phyloP scores from a whole-genome alignment of 768 basidiomycete genomes.

The Dictyophora rubrovolvata region DNA sequence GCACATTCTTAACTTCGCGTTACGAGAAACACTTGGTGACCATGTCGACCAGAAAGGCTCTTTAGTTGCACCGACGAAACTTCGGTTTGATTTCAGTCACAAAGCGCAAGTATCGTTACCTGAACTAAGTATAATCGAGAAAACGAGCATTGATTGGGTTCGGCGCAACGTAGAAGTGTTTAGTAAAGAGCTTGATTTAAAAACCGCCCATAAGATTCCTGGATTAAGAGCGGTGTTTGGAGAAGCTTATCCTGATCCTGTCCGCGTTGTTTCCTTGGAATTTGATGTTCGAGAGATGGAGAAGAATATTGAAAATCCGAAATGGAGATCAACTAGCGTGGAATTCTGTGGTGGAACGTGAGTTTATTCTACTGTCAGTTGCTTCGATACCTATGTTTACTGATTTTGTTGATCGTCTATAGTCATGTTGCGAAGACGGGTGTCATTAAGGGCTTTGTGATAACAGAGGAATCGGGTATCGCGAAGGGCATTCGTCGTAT shows the following conservation, averaged over 20 bases:
- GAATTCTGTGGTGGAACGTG: constrained; percentile 99
- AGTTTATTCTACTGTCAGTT: constrained; percentile 23
- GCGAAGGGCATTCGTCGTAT: constrained; percentile 96
- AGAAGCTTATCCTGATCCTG: constrained; percentile 95
- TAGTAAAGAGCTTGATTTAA: constrained; percentile 75
- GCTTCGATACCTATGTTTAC: not conserved
- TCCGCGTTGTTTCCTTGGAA: constrained; percentile 87
- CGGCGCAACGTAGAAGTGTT: constrained; percentile 79
- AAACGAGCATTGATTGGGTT: constrained; percentile 82
- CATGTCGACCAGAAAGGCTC: constrained; percentile 99
- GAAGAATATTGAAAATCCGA: constrained; percentile 76
- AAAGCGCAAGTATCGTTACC: constrained; percentile 71
- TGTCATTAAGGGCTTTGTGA: constrained; percentile 93
- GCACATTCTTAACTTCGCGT: constrained; percentile 89
- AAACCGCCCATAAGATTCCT: constrained; percentile 75
- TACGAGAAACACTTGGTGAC: constrained; percentile 91
- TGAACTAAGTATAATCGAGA: constrained; percentile 78
- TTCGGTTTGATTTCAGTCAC: constrained; percentile 98
- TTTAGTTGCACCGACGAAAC: constrained; percentile 87
- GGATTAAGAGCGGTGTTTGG: constrained; percentile 95
- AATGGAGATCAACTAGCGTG: constrained; percentile 85
- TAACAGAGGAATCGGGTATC: constrained; percentile 92
- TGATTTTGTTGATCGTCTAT: not conserved
- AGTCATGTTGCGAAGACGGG: constrained; percentile 95
- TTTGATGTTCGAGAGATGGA: constrained; percentile 80